Conservation (phyloP, 2,329 filamentous ascomycete genomes). For the Botrytis porri region DNA sequence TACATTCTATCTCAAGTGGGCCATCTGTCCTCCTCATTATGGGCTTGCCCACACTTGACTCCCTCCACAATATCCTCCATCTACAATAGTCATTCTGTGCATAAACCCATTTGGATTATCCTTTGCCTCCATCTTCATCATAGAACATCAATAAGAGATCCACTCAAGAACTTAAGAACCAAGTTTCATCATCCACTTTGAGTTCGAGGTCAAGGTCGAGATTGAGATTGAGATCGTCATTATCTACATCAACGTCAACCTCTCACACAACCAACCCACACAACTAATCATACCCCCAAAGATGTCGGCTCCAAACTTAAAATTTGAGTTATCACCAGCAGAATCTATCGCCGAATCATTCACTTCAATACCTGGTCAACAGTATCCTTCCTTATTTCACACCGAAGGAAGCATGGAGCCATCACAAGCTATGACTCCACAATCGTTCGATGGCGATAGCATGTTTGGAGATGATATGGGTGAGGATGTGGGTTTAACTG, state of each 20-base stretch:
- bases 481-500: neutral
- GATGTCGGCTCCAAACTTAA: conserved; percentile 33
- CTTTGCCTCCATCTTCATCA: neutral
- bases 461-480: conserved; percentile 33
- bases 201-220: neutral
- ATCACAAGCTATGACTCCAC: conserved; percentile 36
- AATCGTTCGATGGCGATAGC: conserved; percentile 37
- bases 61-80: conserved; percentile 10
- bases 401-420: conserved; percentile 31
- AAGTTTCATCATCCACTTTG: neutral
- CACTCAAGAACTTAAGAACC: neutral
- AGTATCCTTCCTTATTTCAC: conserved; percentile 37
- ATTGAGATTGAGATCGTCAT: neutral
- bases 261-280: neutral
- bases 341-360: conserved; percentile 38
- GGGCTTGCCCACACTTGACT: conserved; percentile 12
- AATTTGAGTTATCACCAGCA: conserved; percentile 38
- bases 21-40: conserved; percentile 18
- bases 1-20: neutral
- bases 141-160: neutral
- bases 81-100: conserved; percentile 1
- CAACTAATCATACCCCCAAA: neutral
- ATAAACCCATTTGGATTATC: neutral
- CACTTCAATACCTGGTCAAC: conserved; percentile 36
- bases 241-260: neutral